Percentiles rank a stretch among this genome's conserved stretches.
These are phyloP conservation scores for Blastobotrys buckinghamii DNA, from an alignment of 1,139 yeast species.

Conservation along the genomic window DNA sequence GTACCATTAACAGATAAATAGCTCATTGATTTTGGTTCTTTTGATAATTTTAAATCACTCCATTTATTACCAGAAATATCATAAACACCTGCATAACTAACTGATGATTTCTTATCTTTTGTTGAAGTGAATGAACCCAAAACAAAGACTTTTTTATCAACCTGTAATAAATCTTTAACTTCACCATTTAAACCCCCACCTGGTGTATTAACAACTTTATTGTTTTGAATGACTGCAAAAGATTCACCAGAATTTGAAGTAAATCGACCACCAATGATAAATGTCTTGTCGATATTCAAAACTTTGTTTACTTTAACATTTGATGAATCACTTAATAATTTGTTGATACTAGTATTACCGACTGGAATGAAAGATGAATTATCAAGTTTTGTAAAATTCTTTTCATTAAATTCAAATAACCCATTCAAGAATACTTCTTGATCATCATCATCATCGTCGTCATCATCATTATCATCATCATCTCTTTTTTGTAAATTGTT, in stretches of 20 bases:
- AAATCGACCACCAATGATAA: conserved; percentile 48
- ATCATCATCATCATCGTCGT: conserved; percentile 18
- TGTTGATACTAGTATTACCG: conserved; percentile 65
- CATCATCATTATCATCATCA: conserved; percentile 17
- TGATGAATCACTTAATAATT: conserved; percentile 36
- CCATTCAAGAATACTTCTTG: conserved; percentile 49
- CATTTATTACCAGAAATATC: conserved; percentile 24
- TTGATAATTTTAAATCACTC: conserved; percentile 27
- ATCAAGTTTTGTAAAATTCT: conserved; percentile 50
- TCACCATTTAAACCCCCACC: conserved; percentile 39
- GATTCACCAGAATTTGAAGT: conserved; percentile 29
- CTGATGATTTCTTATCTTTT: conserved; percentile 25
- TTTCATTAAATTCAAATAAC: conserved; percentile 71
- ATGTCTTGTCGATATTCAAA: conserved; percentile 29
- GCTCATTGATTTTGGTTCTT: conserved; percentile 25
- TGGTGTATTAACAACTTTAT: conserved; percentile 1
- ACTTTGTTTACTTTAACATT: conserved; percentile 39
- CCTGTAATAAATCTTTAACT: conserved; percentile 28
- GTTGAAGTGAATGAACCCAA: conserved; percentile 38
- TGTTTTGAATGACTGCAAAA: conserved; percentile 14
- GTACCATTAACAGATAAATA: conserved; percentile 25
- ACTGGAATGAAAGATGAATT: conserved; percentile 40
- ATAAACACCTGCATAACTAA: conserved; percentile 26
- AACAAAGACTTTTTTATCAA: conserved; percentile 28
- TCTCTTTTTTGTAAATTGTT: neutral